Evolutionary conservation across 2,329 filamentous ascomycete genomes (phyloP).

Genomic region (Neonectria coccinea): DNA sequence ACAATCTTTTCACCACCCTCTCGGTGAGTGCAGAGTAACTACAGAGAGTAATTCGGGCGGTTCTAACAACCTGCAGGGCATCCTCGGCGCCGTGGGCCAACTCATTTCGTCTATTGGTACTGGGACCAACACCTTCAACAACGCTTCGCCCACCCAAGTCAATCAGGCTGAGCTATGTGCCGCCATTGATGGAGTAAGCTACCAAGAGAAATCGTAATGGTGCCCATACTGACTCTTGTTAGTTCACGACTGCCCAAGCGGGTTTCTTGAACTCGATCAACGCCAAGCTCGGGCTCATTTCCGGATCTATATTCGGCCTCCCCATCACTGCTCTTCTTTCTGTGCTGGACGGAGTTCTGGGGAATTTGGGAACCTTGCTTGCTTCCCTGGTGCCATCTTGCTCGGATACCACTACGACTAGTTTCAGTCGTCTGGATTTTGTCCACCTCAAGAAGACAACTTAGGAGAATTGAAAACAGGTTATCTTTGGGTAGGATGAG

Average conservation of each 20-base stretch:
- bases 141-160: neutral
- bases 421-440: neutral
- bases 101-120: neutral
- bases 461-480: neutral
- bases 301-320: neutral
- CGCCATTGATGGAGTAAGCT: neutral
- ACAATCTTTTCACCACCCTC: neutral
- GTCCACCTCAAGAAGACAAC: neutral
- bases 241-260: neutral
- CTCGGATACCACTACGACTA: neutral
- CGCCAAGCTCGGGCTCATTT: neutral
- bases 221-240: neutral
- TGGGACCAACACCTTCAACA: neutral
- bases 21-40: neutral
- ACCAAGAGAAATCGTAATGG: too few species aligned
- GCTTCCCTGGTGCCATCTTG: neutral
- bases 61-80: neutral
- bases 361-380: neutral
- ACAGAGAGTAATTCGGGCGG: too few species aligned
- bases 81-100: neutral
- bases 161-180: neutral
- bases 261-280: constrained; percentile 3
- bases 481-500: too few species aligned
- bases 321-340: neutral
- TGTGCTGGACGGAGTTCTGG: neutral